Evolutionary conservation across 2,329 filamentous ascomycete genomes (phyloP).

Genomic region (Dactylellina leptospora): DNA sequence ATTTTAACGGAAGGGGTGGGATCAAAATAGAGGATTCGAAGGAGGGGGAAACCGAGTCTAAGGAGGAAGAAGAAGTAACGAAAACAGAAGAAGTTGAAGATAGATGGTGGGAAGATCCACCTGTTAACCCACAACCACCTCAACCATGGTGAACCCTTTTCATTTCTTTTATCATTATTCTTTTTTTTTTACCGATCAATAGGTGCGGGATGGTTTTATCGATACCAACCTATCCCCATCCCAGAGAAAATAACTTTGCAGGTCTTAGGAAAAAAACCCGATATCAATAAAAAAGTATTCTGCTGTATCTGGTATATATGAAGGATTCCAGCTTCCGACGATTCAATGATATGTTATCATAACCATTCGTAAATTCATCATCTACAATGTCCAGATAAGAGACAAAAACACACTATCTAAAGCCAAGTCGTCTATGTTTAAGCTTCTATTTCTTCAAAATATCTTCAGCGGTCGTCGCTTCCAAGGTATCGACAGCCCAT

Average conservation of each 20-base stretch:
- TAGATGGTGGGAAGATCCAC: conserved; percentile 3
- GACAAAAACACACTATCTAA: neutral
- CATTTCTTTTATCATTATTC: too few species aligned
- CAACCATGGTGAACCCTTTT: conserved; percentile 1
- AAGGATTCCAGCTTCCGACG: neutral
- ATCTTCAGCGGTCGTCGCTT: conserved; percentile 3
- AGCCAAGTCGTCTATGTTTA: neutral
- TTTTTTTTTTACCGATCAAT: too few species aligned
- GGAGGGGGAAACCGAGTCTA: neutral
- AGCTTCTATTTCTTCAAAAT: neutral
- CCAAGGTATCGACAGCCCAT: conserved; percentile 69
- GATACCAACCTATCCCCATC: conserved; percentile 53
- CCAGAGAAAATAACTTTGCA: conserved; percentile 9
- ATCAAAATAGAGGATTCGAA: conserved; percentile 13
- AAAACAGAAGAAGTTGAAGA: neutral
- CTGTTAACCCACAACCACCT: neutral
- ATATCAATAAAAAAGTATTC: conserved; percentile 37
- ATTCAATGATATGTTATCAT: too few species aligned
- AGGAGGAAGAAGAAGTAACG: neutral
- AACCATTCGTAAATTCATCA: neutral
- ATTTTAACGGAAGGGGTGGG: conserved; percentile 33
- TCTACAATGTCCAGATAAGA: neutral
- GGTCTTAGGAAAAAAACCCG: conserved; percentile 16
- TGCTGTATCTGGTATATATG: neutral
- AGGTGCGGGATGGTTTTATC: conserved; percentile 52